Evolutionary conservation across 305 asterid species (phyloP), one percentile per base, ranked within the genome.

Genomic region (Solanum aculeatissimum): DNA sequence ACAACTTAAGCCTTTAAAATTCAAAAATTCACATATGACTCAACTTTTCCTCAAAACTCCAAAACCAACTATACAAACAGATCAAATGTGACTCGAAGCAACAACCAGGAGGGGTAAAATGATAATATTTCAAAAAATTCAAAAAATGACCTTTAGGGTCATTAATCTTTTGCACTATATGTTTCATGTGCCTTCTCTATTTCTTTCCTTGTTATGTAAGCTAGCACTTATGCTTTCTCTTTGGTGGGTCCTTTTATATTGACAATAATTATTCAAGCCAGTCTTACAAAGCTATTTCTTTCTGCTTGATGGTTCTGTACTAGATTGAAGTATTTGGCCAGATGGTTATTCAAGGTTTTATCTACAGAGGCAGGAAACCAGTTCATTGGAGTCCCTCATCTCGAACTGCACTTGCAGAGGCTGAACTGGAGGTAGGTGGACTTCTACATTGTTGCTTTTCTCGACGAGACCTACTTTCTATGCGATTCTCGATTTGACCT

Each of bases 341-440:
- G 89, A 97, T 97, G 99, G 93, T 92, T 42, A 86, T 97, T 88
- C 91, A 93, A 93, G 98, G 98, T 83, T 92, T 90, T 90, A 95
- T 97, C 86, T 95, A 94, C 85, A 87, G 99, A 90, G 99, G 99
- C 84, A 92, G 97, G 91, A 97, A 97, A 86, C 99, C 99, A 79
- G 99, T 97, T 85, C 97, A 97, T 84, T 97, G 99, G 99, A 97
- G 99, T 83, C 98, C 98, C 83, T 97, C 99, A 49, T 97, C 99
- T 81, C 92, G 95, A 81, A 97, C 99, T 86, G 99, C 99, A 87
- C 98, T 97, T 87, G 98, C 99, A 58, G 99, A 97, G 88, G 99
- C 99, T 87, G 99, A 97, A 89, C 86, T 97, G 91, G 99, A 97
- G 98, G 99, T 93, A 88, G 72, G 78, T 83, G 84, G n/a, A 85